phyloP scores from a whole-genome alignment of 1,284 basidiomycete genomes.

The Marasmius sp. region DNA sequence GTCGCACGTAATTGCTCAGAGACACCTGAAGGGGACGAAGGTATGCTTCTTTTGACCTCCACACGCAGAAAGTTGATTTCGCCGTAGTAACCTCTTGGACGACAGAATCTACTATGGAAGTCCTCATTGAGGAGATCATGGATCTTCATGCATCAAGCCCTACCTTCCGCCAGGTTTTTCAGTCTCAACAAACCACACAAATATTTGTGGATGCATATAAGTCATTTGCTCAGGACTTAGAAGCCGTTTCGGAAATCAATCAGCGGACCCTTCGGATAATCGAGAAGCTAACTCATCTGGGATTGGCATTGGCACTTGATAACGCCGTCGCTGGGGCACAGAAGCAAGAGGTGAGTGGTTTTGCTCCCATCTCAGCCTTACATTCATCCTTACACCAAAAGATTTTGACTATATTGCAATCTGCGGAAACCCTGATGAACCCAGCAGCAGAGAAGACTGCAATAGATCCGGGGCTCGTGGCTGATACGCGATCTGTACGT shows the following conservation, averaged over 20 bases:
- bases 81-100: constrained; percentile 27
- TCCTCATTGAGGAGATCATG: constrained; percentile 65
- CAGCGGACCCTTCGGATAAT: constrained; percentile 50
- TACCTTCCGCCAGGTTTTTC: constrained; percentile 70
- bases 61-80: not conserved
- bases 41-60: constrained; percentile 11
- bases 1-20: constrained; percentile 37
- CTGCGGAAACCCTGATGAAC: constrained; percentile 52
- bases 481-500: constrained; percentile 48
- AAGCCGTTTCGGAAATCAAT: constrained; percentile 37
- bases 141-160: constrained; percentile 59
- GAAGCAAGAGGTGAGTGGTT: constrained; percentile 59
- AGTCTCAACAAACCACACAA: constrained; percentile 64
- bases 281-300: constrained; percentile 69
- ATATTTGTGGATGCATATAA: constrained; percentile 65
- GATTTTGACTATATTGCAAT: constrained; percentile 59
- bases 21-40: constrained; percentile 25
- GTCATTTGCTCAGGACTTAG: constrained; percentile 47
- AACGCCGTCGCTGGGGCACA: constrained; percentile 56
- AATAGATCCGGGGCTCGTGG: constrained; percentile 53
- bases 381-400: constrained; percentile 21
- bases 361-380: not conserved
- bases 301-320: constrained; percentile 62
- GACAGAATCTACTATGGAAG: constrained; percentile 51
- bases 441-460: constrained; percentile 45